Evolutionary conservation across 345 rosid genomes (phyloP).

Genomic region (Corchorus olitorius): DNA sequence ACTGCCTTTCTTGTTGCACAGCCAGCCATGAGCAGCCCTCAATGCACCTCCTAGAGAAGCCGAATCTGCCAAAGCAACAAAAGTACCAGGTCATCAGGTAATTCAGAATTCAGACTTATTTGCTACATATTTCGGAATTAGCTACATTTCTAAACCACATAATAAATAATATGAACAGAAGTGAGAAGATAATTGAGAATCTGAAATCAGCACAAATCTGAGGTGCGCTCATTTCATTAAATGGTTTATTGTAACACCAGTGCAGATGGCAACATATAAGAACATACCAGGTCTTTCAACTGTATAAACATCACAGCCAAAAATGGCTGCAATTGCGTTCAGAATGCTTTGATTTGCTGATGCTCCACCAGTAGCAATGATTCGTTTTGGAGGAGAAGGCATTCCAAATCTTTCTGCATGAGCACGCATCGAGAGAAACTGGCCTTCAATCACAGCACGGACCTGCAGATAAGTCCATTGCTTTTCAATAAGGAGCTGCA

Average conservation of each 20-base stretch:
- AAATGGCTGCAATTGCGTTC: conserved; percentile 60
- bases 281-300: conserved; percentile 80
- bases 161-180: neutral
- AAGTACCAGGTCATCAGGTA: neutral
- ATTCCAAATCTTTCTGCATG: conserved; percentile 88
- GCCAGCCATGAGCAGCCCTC: conserved; percentile 91
- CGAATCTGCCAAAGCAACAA: conserved; percentile 54
- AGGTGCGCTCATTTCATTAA: neutral
- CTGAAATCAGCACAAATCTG: neutral
- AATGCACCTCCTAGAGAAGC: conserved; percentile 95
- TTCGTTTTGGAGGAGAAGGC: conserved; percentile 85
- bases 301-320: conserved; percentile 78
- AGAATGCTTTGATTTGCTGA: conserved; percentile 76
- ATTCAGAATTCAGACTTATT: neutral
- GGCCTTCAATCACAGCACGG: conserved; percentile 85
- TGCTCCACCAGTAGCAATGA: conserved; percentile 93
- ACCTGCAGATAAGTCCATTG: conserved; percentile 48
- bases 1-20: conserved; percentile 67
- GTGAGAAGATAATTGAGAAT: neutral
- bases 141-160: neutral
- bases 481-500: neutral
- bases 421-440: conserved; percentile 83
- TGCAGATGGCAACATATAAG: neutral
- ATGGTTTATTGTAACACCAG: neutral
- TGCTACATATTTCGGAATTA: neutral